Conservation (phyloP, 768 basidiomycete species). For the Neoboletus brunneissimus region DNA sequence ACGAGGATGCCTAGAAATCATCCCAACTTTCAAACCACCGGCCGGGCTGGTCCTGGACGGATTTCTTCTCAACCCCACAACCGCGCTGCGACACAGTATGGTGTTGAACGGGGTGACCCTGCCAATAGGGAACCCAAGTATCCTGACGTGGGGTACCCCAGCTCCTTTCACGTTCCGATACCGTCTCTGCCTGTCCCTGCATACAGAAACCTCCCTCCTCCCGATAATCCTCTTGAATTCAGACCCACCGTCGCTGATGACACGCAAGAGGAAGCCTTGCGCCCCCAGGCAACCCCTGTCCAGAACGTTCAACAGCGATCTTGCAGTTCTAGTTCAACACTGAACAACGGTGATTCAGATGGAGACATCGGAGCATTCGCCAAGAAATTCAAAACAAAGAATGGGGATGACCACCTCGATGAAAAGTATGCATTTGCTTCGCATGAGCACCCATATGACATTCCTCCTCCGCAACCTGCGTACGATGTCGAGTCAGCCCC, state of each 20-base stretch:
- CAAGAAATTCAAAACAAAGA: slow-evolving; percentile 11
- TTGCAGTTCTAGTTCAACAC: slow-evolving; percentile 38
- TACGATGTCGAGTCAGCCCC: slow-evolving; percentile 29
- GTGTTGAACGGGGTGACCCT: background rate
- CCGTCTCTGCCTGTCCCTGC: slow-evolving; percentile 5
- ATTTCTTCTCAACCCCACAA: background rate
- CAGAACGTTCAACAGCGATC: slow-evolving; percentile 31
- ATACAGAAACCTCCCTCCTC: background rate
- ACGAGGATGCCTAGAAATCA: slow-evolving; percentile 20
- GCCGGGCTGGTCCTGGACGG: slow-evolving; percentile 24
- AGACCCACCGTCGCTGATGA: slow-evolving; percentile 1
- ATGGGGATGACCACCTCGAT: slow-evolving; percentile 27
- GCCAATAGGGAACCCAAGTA: background rate
- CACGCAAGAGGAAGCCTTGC: background rate
- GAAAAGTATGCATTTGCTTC: slow-evolving; percentile 51
- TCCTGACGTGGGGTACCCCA: slow-evolving; percentile 6
- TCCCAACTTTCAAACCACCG: slow-evolving; percentile 1
- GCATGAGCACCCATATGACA: slow-evolving; percentile 60
- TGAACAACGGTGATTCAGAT: slow-evolving; percentile 27
- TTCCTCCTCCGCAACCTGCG: slow-evolving; percentile 48
- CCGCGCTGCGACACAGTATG: background rate
- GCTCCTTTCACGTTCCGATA: slow-evolving; percentile 8
- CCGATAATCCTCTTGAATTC: background rate
- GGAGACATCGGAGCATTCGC: slow-evolving; percentile 16
- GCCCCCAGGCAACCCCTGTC: slow-evolving; percentile 17